Base-by-base conservation (phyloP, 2,329 filamentous ascomycete genomes). In the Beauveria pseudobassiana region DNA sequence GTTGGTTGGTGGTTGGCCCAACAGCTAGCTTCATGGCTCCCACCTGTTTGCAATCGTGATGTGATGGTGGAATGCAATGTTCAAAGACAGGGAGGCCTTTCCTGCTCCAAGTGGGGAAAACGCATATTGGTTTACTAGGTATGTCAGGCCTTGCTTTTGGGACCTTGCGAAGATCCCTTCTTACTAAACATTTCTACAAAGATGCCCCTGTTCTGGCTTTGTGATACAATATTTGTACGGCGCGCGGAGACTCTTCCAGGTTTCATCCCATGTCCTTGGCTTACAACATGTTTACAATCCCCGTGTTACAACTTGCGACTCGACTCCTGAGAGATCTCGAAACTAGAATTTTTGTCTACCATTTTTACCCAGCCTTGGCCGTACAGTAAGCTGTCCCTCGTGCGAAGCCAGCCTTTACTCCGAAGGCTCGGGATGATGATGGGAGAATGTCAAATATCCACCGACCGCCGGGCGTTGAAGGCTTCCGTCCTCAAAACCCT, bases 181-280 rank as follows among this genome's bases (percentile, higher is more conserved):
- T 40, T 24, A 28, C 22, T 14, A 40, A 30, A 14, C 20, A 45
- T 24, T 58, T 51, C n/a, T 28, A 20, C 46, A 43, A 20, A 51
- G 24, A 52, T 59, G 48, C 38, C 57, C 57, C 57, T 51, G 57
- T 40, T 24, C 20, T 26, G 18, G 16, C 8, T 45, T 16, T 50
- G 28, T 49, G 49, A 43, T 40, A 53, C 40, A 28, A 53, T 12
- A 34, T 12, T 34, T 14, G 30, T 14, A 34, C 10, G n/a, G 50
- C 12, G 48, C 38, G 24, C 56, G 42, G 55, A 59, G 34, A 9
- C 40, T 60, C 40, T 49, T 26, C 38, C 48, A 45, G 20, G 58
- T 60, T 60, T 60, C 58, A 60, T 60, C 58, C 46, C 58, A 60
- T 53, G 48, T 53, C 48, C 40, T 10, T 53, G 49, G 51, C 58